Conservation (phyloP, 257 asterid genomes). For the Solanum chilense region DNA sequence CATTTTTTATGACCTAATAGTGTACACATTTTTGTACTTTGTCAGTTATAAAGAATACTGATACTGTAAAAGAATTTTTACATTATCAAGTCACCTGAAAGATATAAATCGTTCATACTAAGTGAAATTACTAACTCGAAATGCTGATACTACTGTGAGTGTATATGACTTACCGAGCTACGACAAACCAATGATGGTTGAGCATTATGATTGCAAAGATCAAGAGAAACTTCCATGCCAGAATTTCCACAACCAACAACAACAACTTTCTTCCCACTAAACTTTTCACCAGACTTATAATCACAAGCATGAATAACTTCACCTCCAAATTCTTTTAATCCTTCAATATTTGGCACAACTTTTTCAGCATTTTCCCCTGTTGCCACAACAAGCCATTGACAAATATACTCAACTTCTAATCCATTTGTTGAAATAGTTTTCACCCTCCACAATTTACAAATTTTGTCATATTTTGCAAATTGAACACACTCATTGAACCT, state of each 20-base stretch:
- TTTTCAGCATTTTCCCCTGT: constrained; percentile 17
- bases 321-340: constrained; percentile 11
- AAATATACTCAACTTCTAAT: constrained; percentile 5
- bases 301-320: constrained; percentile 12
- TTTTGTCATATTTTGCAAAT: neutral
- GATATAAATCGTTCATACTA: neutral
- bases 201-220: constrained; percentile 21
- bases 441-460: constrained; percentile 10
- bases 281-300: constrained; percentile 12
- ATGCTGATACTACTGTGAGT: neutral
- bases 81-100: neutral
- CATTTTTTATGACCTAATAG: neutral
- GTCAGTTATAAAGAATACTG: neutral
- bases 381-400: constrained; percentile 20
- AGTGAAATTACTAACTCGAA: neutral
- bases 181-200: constrained; percentile 15
- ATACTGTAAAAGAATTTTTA: neutral
- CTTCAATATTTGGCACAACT: constrained; percentile 13
- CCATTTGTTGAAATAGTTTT: neutral
- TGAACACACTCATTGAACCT: constrained; percentile 4
- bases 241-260: constrained; percentile 28
- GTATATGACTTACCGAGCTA: constrained; percentile 4
- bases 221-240: constrained; percentile 21
- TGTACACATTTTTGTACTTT: neutral
- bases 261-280: constrained; percentile 10